Evolutionary conservation across 495 filamentous ascomycete genomes (phyloP), one percentile per base, ranked within the genome.

Genomic region (Sphaerosporella brunnea): DNA sequence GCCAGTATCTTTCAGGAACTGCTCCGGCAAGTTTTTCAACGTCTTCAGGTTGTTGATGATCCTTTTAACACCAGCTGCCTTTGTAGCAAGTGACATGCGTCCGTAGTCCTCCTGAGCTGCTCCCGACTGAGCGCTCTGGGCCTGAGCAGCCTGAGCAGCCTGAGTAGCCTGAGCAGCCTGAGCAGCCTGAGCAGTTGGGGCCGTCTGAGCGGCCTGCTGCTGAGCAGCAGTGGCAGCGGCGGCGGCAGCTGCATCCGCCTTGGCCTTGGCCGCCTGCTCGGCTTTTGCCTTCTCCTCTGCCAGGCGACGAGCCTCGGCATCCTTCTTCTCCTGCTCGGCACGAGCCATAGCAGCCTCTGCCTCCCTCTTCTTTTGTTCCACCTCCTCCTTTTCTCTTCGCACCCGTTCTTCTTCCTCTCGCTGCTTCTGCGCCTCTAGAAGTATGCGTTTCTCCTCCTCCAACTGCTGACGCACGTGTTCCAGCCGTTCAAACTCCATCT

Each of bases 21-120:
- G 51, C 2, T 39, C 24, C 11, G 52, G 42, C 23, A 61, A 49
- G 25, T 47, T 44, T 13, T 53, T 55, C 19, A 61, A 47, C 49
- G 50, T 40, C 36, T 61, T 56, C 2, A 61, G 58, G 23, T 51
- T 44, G 34, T 40, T 40, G 21, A 61, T 51, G 16, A 61, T 51
- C 23, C 48, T 48, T n/a, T 49, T 47, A n/a, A 61, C 49, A 4
- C 45, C 50, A 24, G 39, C 45, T 5, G 41, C 37, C 39, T 61
- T 57, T 23, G 23, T 36, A 11, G 49, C 48, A 10, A 34, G 21
- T 8, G 46, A 50, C 36, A 47, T 60, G 28, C 58, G 41, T 10
- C 58, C 58, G 16, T 56, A 60, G 21, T 53, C 47, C 16, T 52
- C 45, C 3, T 49, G 48, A 16, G 49, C 47, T 16, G 23, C 28